Percentiles rank a stretch among this genome's conserved stretches.
phyloP scores from a whole-genome alignment of 2,329 filamentous ascomycete species.

The Aspergillus uvarum region DNA sequence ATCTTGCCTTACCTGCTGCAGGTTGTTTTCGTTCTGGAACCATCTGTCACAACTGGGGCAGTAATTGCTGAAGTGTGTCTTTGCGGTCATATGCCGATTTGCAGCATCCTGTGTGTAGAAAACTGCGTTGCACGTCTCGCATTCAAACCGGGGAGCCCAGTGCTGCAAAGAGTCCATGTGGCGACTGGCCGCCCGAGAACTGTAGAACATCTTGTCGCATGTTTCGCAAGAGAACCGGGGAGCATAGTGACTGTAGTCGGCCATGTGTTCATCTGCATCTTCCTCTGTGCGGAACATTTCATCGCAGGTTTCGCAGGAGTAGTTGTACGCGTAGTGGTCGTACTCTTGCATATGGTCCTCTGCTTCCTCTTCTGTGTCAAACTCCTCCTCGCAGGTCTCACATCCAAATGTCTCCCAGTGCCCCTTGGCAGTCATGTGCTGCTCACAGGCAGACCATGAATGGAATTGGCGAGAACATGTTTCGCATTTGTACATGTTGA shows the following conservation, averaged over 20 bases:
- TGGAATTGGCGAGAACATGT: conserved; percentile 17
- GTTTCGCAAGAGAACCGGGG: conserved; percentile 26
- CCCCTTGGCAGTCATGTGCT: conserved; percentile 23
- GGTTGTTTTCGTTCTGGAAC: conserved; percentile 35
- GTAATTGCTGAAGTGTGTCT: conserved; percentile 31
- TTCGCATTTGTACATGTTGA: conserved; percentile 16
- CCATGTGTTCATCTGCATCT: conserved; percentile 30
- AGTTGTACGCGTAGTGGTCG: conserved; percentile 19
- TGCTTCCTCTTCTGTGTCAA: neutral
- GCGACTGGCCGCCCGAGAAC: conserved; percentile 24
- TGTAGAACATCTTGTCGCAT: conserved; percentile 26
- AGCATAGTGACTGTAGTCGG: conserved; percentile 22
- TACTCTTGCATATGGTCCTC: conserved; percentile 26
- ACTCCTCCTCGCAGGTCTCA: conserved; percentile 20
- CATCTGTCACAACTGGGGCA: conserved; percentile 30
- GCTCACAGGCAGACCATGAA: conserved; percentile 1
- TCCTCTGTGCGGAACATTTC: conserved; percentile 4
- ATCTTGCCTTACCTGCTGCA: conserved; percentile 26
- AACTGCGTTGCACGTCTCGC: conserved; percentile 28
- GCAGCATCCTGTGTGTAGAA: conserved; percentile 21
- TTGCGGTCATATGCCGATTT: conserved; percentile 28
- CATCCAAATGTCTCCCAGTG: conserved; percentile 26
- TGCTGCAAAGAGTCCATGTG: conserved; percentile 35
- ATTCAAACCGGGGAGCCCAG: conserved; percentile 24
- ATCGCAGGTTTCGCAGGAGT: conserved; percentile 1